phyloP scores from a whole-genome alignment of 2,329 filamentous ascomycete genomes.

The Colletotrichum trifolii region DNA sequence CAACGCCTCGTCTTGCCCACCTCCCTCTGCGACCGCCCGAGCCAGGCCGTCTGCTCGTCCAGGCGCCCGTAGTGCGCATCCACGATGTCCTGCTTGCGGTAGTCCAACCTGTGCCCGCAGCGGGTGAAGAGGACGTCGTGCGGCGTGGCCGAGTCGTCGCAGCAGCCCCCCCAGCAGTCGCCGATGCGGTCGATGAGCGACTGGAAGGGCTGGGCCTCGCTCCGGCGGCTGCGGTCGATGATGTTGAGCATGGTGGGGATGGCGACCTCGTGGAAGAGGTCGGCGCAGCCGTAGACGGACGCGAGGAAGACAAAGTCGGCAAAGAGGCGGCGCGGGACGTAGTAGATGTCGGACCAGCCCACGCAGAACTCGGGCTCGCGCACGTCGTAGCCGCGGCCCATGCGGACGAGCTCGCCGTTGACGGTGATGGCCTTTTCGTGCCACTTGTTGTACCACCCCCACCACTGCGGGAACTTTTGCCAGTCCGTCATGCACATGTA shows the following conservation, averaged over 20 bases:
- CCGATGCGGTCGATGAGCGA: conserved; percentile 36
- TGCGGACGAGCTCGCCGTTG: conserved; percentile 29
- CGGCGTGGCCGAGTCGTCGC: conserved; percentile 34
- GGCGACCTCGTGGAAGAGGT: conserved; percentile 46
- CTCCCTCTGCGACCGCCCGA: conserved; percentile 2
- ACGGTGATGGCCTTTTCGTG: conserved; percentile 34
- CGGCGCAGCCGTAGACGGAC: conserved; percentile 39
- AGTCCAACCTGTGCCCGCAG: conserved; percentile 36
- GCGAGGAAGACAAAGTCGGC: conserved; percentile 44
- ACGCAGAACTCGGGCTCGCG: conserved; percentile 42
- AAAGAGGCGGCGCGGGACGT: conserved; percentile 46
- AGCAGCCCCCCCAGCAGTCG: conserved; percentile 38
- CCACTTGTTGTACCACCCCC: conserved; percentile 36
- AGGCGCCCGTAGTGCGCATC: conserved; percentile 34
- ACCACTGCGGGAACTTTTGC: conserved; percentile 38
- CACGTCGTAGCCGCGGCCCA: conserved; percentile 26
- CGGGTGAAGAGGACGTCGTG: conserved; percentile 35
- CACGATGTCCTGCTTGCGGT: conserved; percentile 34
- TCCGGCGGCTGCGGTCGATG: conserved; percentile 42
- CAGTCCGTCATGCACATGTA: conserved; percentile 40
- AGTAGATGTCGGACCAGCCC: conserved; percentile 49
- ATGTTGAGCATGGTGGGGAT: conserved; percentile 47
- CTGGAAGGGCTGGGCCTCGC: conserved; percentile 12
- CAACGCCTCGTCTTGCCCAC: conserved; percentile 1
- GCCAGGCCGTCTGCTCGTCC: conserved; percentile 33